Base-by-base conservation (phyloP, 495 filamentous ascomycete species). In the Penicillium samsonianum region DNA sequence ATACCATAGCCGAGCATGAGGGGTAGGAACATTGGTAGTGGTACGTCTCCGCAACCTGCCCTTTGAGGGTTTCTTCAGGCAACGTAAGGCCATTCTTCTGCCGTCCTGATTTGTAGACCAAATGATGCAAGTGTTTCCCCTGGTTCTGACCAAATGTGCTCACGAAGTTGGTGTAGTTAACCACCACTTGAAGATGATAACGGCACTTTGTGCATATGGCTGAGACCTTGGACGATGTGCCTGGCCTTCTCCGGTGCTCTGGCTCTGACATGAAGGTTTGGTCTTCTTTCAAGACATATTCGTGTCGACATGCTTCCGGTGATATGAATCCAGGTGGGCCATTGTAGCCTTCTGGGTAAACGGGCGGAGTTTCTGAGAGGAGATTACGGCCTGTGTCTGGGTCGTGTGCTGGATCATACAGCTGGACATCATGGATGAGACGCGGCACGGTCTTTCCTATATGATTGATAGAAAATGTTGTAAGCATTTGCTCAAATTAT, bases 381-480 rank as follows among this genome's bases (percentile, higher is more conserved):
- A 83, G 55, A 64, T 87, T 87, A 46, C 72, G 76, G 43, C 76
- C 77, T 22, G 69, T 75, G 17, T 61, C 64, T 53, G 74, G 67
- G 25, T 75, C 75, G 51, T 80, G 69, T 20, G 72, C 70, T 22
- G 83, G 79, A 60, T 89, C 84, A 62, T 86, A 86, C 30, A 68
- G 59, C 22, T 74, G 55, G 44, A 89, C 72, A 66, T 87, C 86
- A 55, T 82, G 68, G 42, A 82, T 69, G 50, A 89, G 76, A 46
- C 81, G 80, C 10, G 85, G 86, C 48, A 83, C 80, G 58, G 82
- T 83, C 72, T 87, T 88, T 58, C 86, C 86, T 84, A 59, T 45
- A 63, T 17, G 37, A 45, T 48, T 26, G 9, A 35, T 26, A 3
- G 14, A 12, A 31, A 26, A 16, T 2, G 14, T 5, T 12, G 50